Base-by-base conservation (phyloP, 257 asterid genomes). In the Nicotiana sylvestris region DNA sequence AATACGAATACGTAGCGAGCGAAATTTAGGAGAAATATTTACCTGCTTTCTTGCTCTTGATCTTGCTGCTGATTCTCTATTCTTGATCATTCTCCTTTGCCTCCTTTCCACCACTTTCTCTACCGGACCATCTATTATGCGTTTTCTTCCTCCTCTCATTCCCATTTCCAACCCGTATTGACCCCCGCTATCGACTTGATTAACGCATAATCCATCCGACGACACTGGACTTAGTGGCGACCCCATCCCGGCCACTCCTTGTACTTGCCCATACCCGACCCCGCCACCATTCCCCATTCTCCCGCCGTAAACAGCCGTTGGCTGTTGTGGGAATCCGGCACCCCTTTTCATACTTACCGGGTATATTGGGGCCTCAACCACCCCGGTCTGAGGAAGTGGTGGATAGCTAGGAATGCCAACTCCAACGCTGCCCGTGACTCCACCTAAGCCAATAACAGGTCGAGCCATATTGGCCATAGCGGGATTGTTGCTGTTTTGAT, bases 11-110 rank as follows among this genome's bases (percentile, higher is more conserved):
- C 18, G 0, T 1, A 56, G 61, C n/a, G 0, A n/a, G 33, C 4
- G n/a, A n/a, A 21, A 60, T 37, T 2, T 5, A 43, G 0, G 61
- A 21, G 61, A 5, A 56, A 5, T n/a, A 49, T 5, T 11, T 58
- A 91, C 97, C 90, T 92, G 98, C 80, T 95, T 95, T 86, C 98
- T 90, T 0, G 98, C 98, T 85, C 99, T 86, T 21, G 97, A 93
- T 69, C 97, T 89, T 13, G 98, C 98, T 1, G 99, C 97, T 0
- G 98, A 95, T 81, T 92, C 97, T 30, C 98, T 74, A 15, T 95
- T 95, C 91, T 92, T 92, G 84, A 93, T 92, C 98, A 92, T 93
- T 77, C 97, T 90, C 39, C 97, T 60, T 55, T 92, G 99, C 62
- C 95, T 85, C 86, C 99, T 88, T 85, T 93, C 98, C 53, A 92